phyloP scores from a whole-genome alignment of 139 green algal genomes.

The Chlorella vulgaris region DNA sequence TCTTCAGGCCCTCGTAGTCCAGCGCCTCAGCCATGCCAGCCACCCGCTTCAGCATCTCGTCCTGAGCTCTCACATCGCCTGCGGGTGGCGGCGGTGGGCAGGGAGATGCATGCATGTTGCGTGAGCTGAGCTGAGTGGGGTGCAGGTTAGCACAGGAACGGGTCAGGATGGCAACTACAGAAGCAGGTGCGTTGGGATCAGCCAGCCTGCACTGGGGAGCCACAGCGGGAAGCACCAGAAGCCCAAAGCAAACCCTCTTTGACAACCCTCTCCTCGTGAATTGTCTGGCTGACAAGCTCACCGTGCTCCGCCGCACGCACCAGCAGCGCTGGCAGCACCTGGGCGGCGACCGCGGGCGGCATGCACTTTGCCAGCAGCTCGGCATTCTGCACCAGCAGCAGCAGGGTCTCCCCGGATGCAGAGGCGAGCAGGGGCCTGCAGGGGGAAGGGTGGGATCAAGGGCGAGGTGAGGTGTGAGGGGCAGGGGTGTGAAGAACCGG shows the following conservation, averaged over 20 bases:
- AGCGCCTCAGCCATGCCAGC: slow-evolving; percentile 33
- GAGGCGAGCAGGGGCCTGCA: slow-evolving; percentile 4
- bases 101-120: too few relatives aligned
- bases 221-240: too few relatives aligned
- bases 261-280: too few relatives aligned
- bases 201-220: too few relatives aligned
- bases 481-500: too few relatives aligned
- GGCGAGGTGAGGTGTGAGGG: too few relatives aligned
- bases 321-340: slow-evolving; percentile 58
- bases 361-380: slow-evolving; percentile 41
- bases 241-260: too few relatives aligned
- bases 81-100: not conserved
- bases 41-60: slow-evolving; percentile 60
- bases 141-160: too few relatives aligned
- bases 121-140: too few relatives aligned
- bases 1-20: slow-evolving; percentile 42
- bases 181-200: too few relatives aligned
- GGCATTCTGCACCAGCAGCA: slow-evolving; percentile 48
- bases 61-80: slow-evolving; percentile 54
- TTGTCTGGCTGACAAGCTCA: not conserved
- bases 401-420: slow-evolving; percentile 52
- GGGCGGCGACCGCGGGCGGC: slow-evolving; percentile 14
- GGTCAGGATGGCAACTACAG: not conserved
- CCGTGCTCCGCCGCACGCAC: slow-evolving; percentile 42
- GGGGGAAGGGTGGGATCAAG: too few relatives aligned